Conservation (phyloP, 2,329 filamentous ascomycete genomes). For the Hyphodiscus sp. region DNA sequence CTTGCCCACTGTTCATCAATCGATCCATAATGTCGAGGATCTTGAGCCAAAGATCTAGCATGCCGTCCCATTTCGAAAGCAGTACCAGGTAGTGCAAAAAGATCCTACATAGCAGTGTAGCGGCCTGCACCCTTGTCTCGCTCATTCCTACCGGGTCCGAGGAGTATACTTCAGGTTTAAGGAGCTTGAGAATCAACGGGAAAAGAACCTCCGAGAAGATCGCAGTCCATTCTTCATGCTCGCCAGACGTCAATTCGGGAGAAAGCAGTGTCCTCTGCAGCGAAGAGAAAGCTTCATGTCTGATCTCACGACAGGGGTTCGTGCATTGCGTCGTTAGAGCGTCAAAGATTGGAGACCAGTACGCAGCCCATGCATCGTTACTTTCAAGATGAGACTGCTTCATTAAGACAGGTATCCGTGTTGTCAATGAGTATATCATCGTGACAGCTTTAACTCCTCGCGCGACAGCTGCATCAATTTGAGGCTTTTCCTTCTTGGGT, state of each 20-base stretch:
- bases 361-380: slow-evolving; percentile 91
- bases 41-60: slow-evolving; percentile 85
- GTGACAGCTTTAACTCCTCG: slow-evolving; percentile 76
- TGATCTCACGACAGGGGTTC: slow-evolving; percentile 89
- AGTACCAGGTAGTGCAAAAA: slow-evolving; percentile 90
- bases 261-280: slow-evolving; percentile 83
- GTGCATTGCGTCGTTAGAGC: slow-evolving; percentile 84
- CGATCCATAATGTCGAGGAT: slow-evolving; percentile 94
- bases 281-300: slow-evolving; percentile 79
- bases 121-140: slow-evolving; percentile 86
- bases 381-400: slow-evolving; percentile 87
- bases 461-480: slow-evolving; percentile 65
- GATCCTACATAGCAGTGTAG: slow-evolving; percentile 87
- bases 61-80: slow-evolving; percentile 77
- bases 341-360: slow-evolving; percentile 93
- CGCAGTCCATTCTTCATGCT: slow-evolving; percentile 87
- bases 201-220: slow-evolving; percentile 95
- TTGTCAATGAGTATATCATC: slow-evolving; percentile 75
- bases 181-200: slow-evolving; percentile 75
- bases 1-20: slow-evolving; percentile 91
- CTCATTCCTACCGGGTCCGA: slow-evolving; percentile 90
- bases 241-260: slow-evolving; percentile 72
- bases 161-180: slow-evolving; percentile 93
- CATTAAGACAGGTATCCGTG: slow-evolving; percentile 78
- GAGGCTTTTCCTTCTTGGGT: slow-evolving; percentile 38